Conservation (phyloP, 345 rosid species). For the Aurinia saxatilis region DNA sequence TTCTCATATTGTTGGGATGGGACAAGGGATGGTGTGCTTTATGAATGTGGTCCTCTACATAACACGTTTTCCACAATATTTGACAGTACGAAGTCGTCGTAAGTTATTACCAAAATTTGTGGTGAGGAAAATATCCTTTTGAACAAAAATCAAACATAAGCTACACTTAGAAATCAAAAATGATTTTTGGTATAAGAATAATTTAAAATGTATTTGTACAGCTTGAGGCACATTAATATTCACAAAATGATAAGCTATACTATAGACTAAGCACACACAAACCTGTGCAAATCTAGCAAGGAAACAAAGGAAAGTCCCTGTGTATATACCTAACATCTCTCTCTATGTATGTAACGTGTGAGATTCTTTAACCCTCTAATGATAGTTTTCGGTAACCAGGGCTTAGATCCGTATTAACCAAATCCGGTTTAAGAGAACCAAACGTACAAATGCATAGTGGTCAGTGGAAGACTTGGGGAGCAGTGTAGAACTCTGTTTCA, state of each 20-base stretch:
- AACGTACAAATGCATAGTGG: not conserved
- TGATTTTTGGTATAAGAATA: no score
- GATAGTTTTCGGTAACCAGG: not conserved
- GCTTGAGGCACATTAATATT: not conserved
- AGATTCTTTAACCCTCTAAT: not conserved
- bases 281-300: conserved; percentile 6
- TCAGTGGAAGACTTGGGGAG: conserved; percentile 59
- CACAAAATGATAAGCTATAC: not conserved
- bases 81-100: no score
- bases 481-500: conserved; percentile 83
- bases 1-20: no score
- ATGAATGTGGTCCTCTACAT: no score
- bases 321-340: conserved; percentile 10
- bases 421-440: no score
- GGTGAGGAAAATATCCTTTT: no score
- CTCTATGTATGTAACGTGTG: conserved; percentile 7
- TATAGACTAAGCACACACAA: not conserved
- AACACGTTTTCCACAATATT: no score
- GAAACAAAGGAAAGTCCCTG: not conserved
- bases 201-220: conserved; percentile 10
- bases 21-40: no score
- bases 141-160: not conserved
- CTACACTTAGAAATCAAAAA: not conserved
- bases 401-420: no score
- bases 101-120: no score